Evolutionary conservation across 2,329 filamentous ascomycete species (phyloP).

Genomic region (Trichoderma arundinaceum): DNA sequence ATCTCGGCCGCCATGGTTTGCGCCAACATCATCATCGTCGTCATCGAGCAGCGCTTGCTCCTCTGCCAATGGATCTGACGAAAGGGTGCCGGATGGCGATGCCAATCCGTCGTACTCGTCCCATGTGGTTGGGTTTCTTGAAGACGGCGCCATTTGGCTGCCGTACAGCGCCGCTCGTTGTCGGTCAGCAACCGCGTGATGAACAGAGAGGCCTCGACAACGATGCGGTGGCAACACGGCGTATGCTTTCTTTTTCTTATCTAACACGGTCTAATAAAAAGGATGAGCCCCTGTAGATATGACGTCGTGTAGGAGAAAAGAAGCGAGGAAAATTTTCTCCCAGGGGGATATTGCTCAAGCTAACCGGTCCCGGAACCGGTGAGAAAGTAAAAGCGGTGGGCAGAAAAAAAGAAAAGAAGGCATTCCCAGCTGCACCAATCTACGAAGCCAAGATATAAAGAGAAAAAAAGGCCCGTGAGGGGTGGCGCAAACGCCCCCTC

Average conservation of each 20-base stretch:
- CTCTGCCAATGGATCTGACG: constrained; percentile 51
- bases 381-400: background rate
- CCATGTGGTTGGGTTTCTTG: constrained; percentile 52
- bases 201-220: too few relatives aligned
- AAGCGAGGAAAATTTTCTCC: too few relatives aligned
- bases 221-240: background rate
- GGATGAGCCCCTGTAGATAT: too few relatives aligned
- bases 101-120: constrained; percentile 53
- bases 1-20: constrained; percentile 29
- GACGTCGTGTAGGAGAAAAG: too few relatives aligned
- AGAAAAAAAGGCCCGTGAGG: constrained; percentile 7
- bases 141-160: constrained; percentile 39
- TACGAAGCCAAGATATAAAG: background rate
- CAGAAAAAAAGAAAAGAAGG: background rate
- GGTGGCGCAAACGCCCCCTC: constrained; percentile 2
- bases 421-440: constrained; percentile 1
- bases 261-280: too few relatives aligned
- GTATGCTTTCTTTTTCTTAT: background rate
- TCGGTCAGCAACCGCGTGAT: background rate
- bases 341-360: too few relatives aligned
- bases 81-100: constrained; percentile 52
- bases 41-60: constrained; percentile 54
- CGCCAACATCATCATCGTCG: constrained; percentile 30
- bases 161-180: background rate
- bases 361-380: too few relatives aligned